These are phyloP conservation scores for Flaveria floridana DNA, from an alignment of 140 eudicot genomes.

Conservation along the genomic window DNA sequence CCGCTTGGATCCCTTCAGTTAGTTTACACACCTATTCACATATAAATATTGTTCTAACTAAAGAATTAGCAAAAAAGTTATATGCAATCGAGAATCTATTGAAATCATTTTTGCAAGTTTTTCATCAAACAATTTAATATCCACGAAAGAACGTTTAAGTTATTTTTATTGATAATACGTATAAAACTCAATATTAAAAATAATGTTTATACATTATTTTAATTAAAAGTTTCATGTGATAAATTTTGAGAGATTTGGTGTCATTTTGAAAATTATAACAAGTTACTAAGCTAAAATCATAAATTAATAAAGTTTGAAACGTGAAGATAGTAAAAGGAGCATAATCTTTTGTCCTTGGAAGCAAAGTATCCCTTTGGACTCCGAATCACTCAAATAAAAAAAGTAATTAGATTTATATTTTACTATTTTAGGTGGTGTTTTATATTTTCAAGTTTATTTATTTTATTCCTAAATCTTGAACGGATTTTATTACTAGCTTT, in stretches of 20 bases:
- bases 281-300: neutral
- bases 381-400: slow-evolving; percentile 11
- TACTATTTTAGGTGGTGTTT: neutral
- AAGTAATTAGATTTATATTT: neutral
- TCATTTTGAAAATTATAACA: neutral
- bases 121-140: no score
- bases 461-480: neutral
- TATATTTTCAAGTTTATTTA: neutral
- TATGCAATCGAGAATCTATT: no score
- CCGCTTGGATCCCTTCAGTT: no score
- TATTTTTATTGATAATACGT: no score
- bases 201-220: neutral
- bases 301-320: slow-evolving; percentile 3
- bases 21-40: no score
- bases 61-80: no score
- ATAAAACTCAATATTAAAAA: no score
- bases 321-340: slow-evolving; percentile 15
- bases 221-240: neutral
- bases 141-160: no score
- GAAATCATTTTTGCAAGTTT: no score
- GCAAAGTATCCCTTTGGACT: slow-evolving; percentile 41
- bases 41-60: no score
- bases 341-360: slow-evolving; percentile 24
- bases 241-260: no score
- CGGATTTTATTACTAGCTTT: no score